Conservation (phyloP, 148 eudicot genomes). For the Vaccinium macrocarpon region DNA sequence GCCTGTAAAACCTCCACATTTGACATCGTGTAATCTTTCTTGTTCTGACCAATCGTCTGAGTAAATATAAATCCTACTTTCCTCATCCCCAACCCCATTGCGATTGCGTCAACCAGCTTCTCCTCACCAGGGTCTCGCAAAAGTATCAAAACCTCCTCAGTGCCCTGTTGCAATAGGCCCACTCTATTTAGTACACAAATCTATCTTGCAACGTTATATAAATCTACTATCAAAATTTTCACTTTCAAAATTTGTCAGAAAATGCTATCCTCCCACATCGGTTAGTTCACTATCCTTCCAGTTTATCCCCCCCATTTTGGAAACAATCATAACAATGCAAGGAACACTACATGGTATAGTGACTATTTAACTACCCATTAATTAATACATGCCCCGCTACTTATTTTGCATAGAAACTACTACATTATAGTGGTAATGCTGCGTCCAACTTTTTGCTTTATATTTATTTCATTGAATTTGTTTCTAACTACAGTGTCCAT, state of each 20-base stretch:
- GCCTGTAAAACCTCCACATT: constrained; percentile 79
- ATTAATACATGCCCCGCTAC: background rate
- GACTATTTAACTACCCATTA: background rate
- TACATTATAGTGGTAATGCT: background rate
- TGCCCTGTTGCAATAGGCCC: constrained; percentile 35
- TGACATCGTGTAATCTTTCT: constrained; percentile 82
- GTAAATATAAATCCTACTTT: constrained; percentile 90
- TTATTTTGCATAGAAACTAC: background rate
- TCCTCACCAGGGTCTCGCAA: constrained; percentile 77
- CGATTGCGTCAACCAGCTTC: constrained; percentile 76
- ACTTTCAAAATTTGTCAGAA: background rate
- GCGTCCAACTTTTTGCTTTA: background rate
- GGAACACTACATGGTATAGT: background rate
- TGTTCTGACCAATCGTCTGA: constrained; percentile 71
- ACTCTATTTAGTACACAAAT: background rate
- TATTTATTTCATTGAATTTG: no score
- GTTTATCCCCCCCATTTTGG: no score
- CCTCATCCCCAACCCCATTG: constrained; percentile 81
- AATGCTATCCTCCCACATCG: background rate
- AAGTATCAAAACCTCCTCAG: constrained; percentile 58
- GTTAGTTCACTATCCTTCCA: background rate
- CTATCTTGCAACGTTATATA: background rate
- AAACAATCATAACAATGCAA: background rate
- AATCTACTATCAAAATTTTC: background rate
- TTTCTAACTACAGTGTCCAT: no score